phyloP scores from a whole-genome alignment of 805 yeast genomes.

The Brettanomyces naardenensis region DNA sequence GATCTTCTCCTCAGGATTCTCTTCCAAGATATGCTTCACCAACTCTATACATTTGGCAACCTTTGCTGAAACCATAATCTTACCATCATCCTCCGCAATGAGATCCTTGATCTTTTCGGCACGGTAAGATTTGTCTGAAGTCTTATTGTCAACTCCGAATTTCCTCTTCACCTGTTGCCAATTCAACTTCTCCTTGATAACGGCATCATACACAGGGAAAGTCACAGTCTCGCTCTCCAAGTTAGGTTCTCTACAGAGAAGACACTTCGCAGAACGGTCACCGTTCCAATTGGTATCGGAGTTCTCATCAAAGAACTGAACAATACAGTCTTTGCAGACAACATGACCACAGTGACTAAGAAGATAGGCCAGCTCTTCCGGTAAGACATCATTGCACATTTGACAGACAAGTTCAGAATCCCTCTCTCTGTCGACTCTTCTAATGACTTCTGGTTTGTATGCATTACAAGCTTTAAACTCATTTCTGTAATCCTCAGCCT shows the following conservation, averaged over 20 bases:
- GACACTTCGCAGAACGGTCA: conserved; percentile 41
- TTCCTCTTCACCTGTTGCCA: conserved; percentile 18
- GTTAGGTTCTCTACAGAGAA: conserved; percentile 38
- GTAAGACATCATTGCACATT: conserved; percentile 49
- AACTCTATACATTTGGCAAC: conserved; percentile 53
- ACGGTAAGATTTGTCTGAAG: conserved; percentile 21
- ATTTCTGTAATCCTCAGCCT: conserved; percentile 26
- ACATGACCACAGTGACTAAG: conserved; percentile 69
- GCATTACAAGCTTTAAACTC: conserved; percentile 17
- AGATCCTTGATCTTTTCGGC: conserved; percentile 19
- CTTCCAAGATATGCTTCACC: conserved; percentile 39
- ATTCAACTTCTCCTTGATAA: conserved; percentile 22
- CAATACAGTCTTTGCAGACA: conserved; percentile 53
- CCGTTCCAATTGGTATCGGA: conserved; percentile 27
- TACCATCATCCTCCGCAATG: conserved; percentile 28
- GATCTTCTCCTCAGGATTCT: conserved; percentile 61
- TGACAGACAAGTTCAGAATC: conserved; percentile 49
- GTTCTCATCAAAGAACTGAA: conserved; percentile 40
- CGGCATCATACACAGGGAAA: conserved; percentile 45
- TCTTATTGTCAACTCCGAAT: conserved; percentile 16
- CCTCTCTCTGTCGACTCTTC: conserved; percentile 27
- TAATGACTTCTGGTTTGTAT: conserved; percentile 17
- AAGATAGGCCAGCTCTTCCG: conserved; percentile 34
- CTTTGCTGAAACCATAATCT: conserved; percentile 60
- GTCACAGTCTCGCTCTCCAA: conserved; percentile 34